Evolutionary conservation across 2,329 filamentous ascomycete species (phyloP).

Genomic region (Cladosporium sp.): DNA sequence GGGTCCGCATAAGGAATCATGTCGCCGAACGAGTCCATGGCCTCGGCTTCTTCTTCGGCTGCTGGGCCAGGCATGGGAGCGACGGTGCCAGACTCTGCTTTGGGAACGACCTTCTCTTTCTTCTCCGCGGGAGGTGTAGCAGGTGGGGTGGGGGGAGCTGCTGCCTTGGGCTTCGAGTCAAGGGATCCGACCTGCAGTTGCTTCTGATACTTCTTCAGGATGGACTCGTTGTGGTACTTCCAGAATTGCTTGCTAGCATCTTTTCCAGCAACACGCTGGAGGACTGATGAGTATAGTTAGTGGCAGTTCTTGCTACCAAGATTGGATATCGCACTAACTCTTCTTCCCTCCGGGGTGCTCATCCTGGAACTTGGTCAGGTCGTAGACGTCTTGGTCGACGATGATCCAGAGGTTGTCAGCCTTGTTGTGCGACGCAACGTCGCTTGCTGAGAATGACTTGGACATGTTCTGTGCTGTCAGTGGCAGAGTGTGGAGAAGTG

Average conservation of each 20-base stretch:
- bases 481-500: not conserved
- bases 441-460: constrained; percentile 75
- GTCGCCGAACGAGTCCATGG: constrained; percentile 79
- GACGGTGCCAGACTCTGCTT: constrained; percentile 55
- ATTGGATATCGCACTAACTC: constrained; percentile 42
- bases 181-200: constrained; percentile 82
- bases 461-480: constrained; percentile 58
- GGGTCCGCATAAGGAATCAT: constrained; percentile 90
- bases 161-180: constrained; percentile 71
- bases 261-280: constrained; percentile 62
- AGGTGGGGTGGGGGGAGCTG: constrained; percentile 48
- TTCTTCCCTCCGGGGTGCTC: constrained; percentile 57
- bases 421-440: constrained; percentile 92
- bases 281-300: constrained; percentile 41
- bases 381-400: constrained; percentile 93
- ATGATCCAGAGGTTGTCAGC: constrained; percentile 80
- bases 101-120: constrained; percentile 51
- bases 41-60: constrained; percentile 55
- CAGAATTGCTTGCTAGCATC: constrained; percentile 64
- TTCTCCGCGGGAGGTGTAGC: constrained; percentile 44
- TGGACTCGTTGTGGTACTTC: constrained; percentile 75
- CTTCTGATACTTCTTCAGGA: constrained; percentile 75
- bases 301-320: not conserved
- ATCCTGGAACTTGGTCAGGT: constrained; percentile 66
- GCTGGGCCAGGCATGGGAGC: constrained; percentile 37